Conservation (phyloP, 148 eudicot species). For the Beta vulgaris region DNA sequence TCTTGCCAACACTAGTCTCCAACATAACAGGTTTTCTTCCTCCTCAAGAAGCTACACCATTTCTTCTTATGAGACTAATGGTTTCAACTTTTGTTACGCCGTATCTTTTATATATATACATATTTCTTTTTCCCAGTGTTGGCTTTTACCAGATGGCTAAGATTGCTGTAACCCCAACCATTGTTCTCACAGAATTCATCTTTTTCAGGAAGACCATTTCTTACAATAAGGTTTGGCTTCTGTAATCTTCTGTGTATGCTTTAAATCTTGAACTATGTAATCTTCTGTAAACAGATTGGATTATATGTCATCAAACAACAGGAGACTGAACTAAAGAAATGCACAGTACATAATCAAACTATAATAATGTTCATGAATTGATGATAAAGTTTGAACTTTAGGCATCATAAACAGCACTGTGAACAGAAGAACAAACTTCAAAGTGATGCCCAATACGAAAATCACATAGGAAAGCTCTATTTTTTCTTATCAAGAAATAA, state of each 20-base stretch:
- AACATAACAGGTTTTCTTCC: slow-evolving; percentile 67
- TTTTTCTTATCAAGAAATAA: too few species aligned
- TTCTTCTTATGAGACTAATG: background rate
- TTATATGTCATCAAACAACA: too few species aligned
- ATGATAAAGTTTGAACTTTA: too few species aligned
- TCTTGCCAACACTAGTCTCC: slow-evolving; percentile 80
- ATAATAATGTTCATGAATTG: too few species aligned
- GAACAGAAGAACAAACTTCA: too few species aligned
- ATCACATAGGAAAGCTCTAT: too few species aligned
- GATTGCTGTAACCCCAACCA: slow-evolving; percentile 94
- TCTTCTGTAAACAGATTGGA: too few species aligned
- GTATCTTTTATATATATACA: background rate
- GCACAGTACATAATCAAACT: too few species aligned
- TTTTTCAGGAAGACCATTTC: slow-evolving; percentile 61
- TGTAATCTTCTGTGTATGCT: background rate
- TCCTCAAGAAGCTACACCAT: background rate
- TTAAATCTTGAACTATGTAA: background rate
- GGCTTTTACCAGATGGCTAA: slow-evolving; percentile 99
- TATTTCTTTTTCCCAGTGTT: slow-evolving; percentile 46
- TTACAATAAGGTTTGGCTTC: slow-evolving; percentile 47
- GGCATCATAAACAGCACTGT: too few species aligned
- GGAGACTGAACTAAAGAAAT: too few species aligned
- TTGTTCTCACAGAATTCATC: slow-evolving; percentile 75
- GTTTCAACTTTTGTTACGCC: background rate
- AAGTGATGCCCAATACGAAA: too few species aligned